These are phyloP conservation scores for Umbelopsis sp. DNA, from an alignment of 192 early-diverging fungal genomes.

Conservation along the genomic window DNA sequence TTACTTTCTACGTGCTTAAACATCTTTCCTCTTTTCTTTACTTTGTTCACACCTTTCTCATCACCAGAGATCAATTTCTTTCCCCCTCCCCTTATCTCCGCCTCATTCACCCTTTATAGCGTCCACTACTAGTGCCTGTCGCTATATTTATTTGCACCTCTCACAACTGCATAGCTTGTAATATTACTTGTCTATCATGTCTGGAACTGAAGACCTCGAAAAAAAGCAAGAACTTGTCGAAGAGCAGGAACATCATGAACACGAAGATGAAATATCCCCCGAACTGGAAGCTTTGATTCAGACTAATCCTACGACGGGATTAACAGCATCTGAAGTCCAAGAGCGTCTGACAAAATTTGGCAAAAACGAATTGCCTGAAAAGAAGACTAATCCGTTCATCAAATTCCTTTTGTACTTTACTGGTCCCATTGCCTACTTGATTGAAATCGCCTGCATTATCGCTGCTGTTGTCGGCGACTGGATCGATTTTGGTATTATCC, in stretches of 20 bases:
- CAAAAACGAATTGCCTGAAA: constrained; percentile 80
- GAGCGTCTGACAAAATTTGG: constrained; percentile 78
- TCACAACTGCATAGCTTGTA: no score
- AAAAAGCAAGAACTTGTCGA: constrained; percentile 59
- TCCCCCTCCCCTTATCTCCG: background rate
- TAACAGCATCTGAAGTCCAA: constrained; percentile 75
- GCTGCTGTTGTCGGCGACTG: constrained; percentile 70
- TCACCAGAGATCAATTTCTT: background rate
- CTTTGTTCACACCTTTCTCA: background rate
- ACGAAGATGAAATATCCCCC: constrained; percentile 77
- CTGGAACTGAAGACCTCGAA: constrained; percentile 22
- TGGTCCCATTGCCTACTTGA: constrained; percentile 88
- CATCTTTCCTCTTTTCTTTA: background rate
- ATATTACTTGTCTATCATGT: background rate
- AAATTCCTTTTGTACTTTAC: constrained; percentile 88
- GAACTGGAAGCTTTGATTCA: constrained; percentile 80
- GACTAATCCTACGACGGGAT: constrained; percentile 77
- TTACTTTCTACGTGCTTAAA: background rate
- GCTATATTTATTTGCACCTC: no score
- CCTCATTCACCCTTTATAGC: background rate
- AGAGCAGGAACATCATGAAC: constrained; percentile 74
- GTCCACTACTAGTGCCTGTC: background rate
- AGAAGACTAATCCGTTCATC: constrained; percentile 81
- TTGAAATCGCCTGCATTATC: constrained; percentile 87
- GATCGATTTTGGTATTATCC: constrained; percentile 82